A percentile compares a stretch with the other conserved stretches of the same genome.
phyloP scores from a whole-genome alignment of 306 rosid genomes.

The Ceratonia siliqua region DNA sequence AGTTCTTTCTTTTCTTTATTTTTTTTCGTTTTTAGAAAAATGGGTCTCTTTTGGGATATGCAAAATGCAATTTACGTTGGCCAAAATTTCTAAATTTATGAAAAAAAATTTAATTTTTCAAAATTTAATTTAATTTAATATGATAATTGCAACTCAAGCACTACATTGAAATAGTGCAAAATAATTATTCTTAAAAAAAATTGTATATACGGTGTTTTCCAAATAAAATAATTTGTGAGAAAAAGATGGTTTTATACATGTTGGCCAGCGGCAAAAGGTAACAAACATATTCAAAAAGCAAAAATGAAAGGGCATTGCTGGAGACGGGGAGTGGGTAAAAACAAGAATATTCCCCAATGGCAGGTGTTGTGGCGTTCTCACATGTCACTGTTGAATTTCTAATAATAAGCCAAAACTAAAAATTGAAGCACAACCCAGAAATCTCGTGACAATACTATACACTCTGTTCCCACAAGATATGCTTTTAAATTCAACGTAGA shows the following conservation, averaged over 20 bases:
- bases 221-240: not conserved
- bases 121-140: too few relatives aligned
- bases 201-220: not conserved
- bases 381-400: slow-evolving; percentile 20
- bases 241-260: not conserved
- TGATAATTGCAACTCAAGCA: too few relatives aligned
- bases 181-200: too few relatives aligned
- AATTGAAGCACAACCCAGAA: slow-evolving; percentile 32
- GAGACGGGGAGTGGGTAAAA: slow-evolving; percentile 34
- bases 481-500: not conserved
- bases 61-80: not conserved
- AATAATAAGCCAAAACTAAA: slow-evolving; percentile 27
- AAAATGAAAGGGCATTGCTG: slow-evolving; percentile 27
- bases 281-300: slow-evolving; percentile 24
- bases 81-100: not conserved
- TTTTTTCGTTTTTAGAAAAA: not conserved
- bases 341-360: slow-evolving; percentile 41
- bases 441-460: slow-evolving; percentile 29
- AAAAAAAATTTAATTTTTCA: not conserved
- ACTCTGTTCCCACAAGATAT: not conserved
- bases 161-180: too few relatives aligned
- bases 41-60: not conserved
- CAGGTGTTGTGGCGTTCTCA: slow-evolving; percentile 27
- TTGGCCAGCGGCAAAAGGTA: slow-evolving; percentile 14
- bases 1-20: not conserved